Evolutionary conservation across 352 stramenopile species (phyloP).

Genomic region (Phytophthora sp.): DNA sequence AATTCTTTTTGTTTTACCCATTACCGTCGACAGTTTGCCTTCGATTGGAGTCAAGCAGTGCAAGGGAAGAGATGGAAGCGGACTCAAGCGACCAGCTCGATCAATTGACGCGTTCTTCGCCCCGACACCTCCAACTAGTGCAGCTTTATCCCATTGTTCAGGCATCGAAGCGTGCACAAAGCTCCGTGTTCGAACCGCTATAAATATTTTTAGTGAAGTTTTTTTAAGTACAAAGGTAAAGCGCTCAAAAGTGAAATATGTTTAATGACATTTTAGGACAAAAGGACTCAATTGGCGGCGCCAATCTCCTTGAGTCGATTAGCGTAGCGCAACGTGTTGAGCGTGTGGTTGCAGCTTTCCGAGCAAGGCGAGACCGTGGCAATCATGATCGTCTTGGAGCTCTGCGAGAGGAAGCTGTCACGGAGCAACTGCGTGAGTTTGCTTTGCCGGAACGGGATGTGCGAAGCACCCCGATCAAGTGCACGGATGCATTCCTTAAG

Average conservation of each 20-base stretch:
- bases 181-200: too few species aligned
- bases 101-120: constrained; percentile 2
- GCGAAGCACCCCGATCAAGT: constrained; percentile 83
- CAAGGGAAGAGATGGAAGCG: constrained; percentile 32
- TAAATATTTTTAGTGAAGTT: too few species aligned
- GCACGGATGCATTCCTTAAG: constrained; percentile 97
- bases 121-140: background rate
- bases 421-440: constrained; percentile 96
- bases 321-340: constrained; percentile 97
- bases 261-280: constrained; percentile 5
- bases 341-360: constrained; percentile 93
- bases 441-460: constrained; percentile 95
- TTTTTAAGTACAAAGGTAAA: too few species aligned
- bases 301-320: constrained; percentile 95
- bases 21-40: constrained; percentile 40
- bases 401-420: constrained; percentile 92
- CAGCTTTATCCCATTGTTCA: constrained; percentile 16
- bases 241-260: too few species aligned
- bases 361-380: constrained; percentile 94
- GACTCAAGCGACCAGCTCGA: constrained; percentile 10
- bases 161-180: constrained; percentile 11
- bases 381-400: constrained; percentile 95
- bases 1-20: too few species aligned
- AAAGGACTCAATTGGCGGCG: constrained; percentile 10
- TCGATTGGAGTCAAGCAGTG: constrained; percentile 50